Evolutionary conservation across 2,329 filamentous ascomycete species (phyloP).

Genomic region (Pseudogymnoascus sp.): DNA sequence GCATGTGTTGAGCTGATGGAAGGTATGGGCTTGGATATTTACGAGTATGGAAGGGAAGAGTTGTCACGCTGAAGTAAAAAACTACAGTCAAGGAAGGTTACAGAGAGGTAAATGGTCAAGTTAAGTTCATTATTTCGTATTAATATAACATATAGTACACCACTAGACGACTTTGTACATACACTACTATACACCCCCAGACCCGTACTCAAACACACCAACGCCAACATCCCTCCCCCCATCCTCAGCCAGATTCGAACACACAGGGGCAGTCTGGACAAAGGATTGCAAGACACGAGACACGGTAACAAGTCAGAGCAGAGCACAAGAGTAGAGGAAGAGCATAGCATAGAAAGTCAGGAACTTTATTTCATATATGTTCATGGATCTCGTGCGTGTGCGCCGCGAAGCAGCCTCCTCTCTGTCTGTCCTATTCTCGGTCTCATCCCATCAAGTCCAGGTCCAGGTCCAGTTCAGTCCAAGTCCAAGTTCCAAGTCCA

Average conservation of each 20-base stretch:
- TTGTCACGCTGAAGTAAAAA: neutral
- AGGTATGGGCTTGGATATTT: neutral
- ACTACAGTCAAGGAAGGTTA: too few species aligned
- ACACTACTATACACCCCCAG: neutral
- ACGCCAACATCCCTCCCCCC: neutral
- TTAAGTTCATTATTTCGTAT: neutral
- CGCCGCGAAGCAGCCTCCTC: conserved; percentile 7
- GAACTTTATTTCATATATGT: conserved; percentile 1
- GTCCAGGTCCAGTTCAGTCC: neutral
- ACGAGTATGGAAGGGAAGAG: too few species aligned
- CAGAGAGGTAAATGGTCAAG: neutral
- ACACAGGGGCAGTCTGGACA: neutral
- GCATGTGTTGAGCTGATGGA: neutral
- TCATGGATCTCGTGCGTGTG: neutral
- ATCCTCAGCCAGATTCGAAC: neutral
- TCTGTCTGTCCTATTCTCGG: conserved; percentile 5
- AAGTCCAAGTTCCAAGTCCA: neutral
- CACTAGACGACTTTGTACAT: too few species aligned
- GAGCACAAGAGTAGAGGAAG: too few species aligned
- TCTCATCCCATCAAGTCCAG: neutral
- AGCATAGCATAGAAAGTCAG: neutral
- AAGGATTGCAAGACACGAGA: neutral
- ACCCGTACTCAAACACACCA: neutral
- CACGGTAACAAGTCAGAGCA: too few species aligned
- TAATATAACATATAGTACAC: neutral